These are phyloP conservation scores for Salvia hispanica DNA, from an alignment of 257 asterid genomes.

Conservation along the genomic window DNA sequence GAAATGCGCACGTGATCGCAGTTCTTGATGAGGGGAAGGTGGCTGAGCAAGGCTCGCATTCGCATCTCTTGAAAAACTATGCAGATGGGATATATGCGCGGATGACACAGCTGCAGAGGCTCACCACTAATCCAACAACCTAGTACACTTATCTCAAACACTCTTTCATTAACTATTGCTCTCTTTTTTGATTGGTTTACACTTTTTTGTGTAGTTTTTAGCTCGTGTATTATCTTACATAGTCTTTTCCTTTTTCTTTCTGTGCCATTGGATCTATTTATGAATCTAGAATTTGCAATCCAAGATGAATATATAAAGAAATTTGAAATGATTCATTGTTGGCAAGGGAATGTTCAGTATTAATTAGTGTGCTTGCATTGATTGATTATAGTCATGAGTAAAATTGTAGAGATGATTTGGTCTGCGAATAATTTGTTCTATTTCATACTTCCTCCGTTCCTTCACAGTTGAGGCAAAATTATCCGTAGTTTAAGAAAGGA, in stretches of 20 bases:
- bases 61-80: conserved; percentile 67
- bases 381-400: no score
- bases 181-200: conserved; percentile 36
- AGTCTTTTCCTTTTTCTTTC: neutral
- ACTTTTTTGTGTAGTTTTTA: conserved; percentile 43
- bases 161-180: neutral
- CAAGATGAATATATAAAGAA: conserved; percentile 1
- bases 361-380: no score
- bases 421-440: no score
- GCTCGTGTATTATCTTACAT: conserved; percentile 35
- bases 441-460: no score
- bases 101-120: conserved; percentile 77
- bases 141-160: no score
- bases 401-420: no score
- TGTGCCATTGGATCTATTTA: conserved; percentile 13
- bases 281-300: neutral
- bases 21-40: conserved; percentile 90
- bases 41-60: conserved; percentile 83
- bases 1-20: conserved; percentile 73
- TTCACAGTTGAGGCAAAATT: no score
- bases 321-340: neutral
- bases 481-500: no score
- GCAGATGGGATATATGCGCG: conserved; percentile 77
- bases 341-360: neutral
- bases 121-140: conserved; percentile 38